Evolutionary conservation across 148 eudicot genomes (phyloP), one percentile per base, ranked within the genome.

Genomic region (Chenopodium quinoa): DNA sequence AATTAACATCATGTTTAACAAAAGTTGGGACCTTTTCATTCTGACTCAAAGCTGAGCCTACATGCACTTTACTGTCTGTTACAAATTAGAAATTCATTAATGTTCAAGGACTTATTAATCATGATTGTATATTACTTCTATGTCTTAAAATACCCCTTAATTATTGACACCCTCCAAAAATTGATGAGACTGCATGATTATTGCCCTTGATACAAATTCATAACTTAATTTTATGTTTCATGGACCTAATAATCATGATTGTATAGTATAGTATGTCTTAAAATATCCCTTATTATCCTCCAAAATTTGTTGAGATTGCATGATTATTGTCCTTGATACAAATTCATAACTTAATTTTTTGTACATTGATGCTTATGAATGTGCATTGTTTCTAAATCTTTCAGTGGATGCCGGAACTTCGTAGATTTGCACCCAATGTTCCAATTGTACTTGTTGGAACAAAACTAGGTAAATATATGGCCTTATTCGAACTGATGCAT

Each of bases 331-430:
- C 16, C 12, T 12, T 50, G 16, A 9, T 12, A 50, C 14, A 0
- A 2, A 50, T 2, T 11, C 3, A 9, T 12, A 50, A 9, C 13
- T 9, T 56, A 3, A 56, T 56, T 56, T 56, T 17, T 2, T 56
- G 4, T 5, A 17, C 62, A 56, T 10, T 32, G 9, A 66, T 75
- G 75, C 68, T 67, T 10, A 67, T 79, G 20, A 27, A 29, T 78
- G 27, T 69, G 79, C 64, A 34, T 32, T 76, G 71, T 62, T 10
- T 80, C 75, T 47, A 71, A 72, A 25, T 73, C 46, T 69, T 90
- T 19, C 89, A 96, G 99, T 96, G 99, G 99, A 89, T 96, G 95
- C 99, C 99, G 0, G 99, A 96, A 84, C 99, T 96, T 85, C 98
- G 97, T 63, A 89, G 98, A 75, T 96, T 93, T 73, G 99, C 99